Percentiles rank a stretch among this genome's conserved stretches.
Conservation (phyloP, 2,329 filamentous ascomycete species). For the Chaetomiaceae sp. region DNA sequence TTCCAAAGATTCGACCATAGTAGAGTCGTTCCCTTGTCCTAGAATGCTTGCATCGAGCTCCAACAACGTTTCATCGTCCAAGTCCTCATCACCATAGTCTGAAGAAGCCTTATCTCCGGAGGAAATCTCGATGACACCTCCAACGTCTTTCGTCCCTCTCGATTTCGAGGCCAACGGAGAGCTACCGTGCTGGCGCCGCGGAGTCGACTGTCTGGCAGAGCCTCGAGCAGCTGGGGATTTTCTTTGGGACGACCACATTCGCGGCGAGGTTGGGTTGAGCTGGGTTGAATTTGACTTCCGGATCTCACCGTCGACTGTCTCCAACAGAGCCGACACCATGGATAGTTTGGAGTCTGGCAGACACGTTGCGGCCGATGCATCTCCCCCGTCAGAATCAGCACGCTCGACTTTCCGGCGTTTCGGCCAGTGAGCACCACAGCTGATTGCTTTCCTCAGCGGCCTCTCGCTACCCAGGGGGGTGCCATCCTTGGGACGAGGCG, state of each 20-base stretch:
- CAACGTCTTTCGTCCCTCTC: neutral
- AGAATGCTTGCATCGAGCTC: slow-evolving; percentile 46
- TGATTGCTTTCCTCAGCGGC: slow-evolving; percentile 60
- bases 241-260: slow-evolving; percentile 33
- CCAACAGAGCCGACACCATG: slow-evolving; percentile 59
- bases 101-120: slow-evolving; percentile 29
- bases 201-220: slow-evolving; percentile 10
- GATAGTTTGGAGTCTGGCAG: slow-evolving; percentile 53
- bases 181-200: slow-evolving; percentile 5
- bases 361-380: slow-evolving; percentile 35
- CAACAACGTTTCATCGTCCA: slow-evolving; percentile 56
- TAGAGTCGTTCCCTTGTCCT: slow-evolving; percentile 24
- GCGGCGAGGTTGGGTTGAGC: slow-evolving; percentile 42
- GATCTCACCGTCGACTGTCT: slow-evolving; percentile 57
- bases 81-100: slow-evolving; percentile 45
- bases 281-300: slow-evolving; percentile 36
- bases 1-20: slow-evolving; percentile 14
- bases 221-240: slow-evolving; percentile 19
- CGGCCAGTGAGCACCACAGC: slow-evolving; percentile 66
- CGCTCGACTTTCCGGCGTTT: slow-evolving; percentile 62
- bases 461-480: slow-evolving; percentile 40
- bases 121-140: neutral
- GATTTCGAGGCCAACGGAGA: slow-evolving; percentile 22
- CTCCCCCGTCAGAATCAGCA: slow-evolving; percentile 36
- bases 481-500: slow-evolving; percentile 52